Conservation (phyloP, 2,329 filamentous ascomycete species). For the Sclerotinia borealis region DNA sequence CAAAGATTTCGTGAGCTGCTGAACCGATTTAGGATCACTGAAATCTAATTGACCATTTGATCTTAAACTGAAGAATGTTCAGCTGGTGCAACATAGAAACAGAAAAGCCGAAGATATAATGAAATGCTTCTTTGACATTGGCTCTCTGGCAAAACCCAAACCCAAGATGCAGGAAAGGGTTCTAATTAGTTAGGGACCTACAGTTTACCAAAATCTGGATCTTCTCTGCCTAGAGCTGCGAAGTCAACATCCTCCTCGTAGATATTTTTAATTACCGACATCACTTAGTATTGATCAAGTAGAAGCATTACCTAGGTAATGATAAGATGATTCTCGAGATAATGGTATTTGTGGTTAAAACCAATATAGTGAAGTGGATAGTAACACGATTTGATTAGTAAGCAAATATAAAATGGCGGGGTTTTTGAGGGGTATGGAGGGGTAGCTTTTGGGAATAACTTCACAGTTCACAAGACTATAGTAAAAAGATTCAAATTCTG, state of each 20-base stretch:
- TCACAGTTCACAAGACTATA: neutral
- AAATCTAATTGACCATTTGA: slow-evolving; percentile 67
- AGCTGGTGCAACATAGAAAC: neutral
- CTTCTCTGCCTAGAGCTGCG: slow-evolving; percentile 50
- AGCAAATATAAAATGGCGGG: neutral
- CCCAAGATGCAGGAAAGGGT: neutral
- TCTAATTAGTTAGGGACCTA: slow-evolving; percentile 32
- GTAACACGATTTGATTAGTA: neutral
- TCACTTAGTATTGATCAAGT: slow-evolving; percentile 10
- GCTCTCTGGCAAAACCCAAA: neutral
- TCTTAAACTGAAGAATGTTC: slow-evolving; percentile 38
- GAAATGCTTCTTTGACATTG: neutral
- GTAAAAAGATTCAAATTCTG: too few relatives aligned
- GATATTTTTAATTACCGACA: slow-evolving; percentile 35
- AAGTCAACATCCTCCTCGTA: slow-evolving; percentile 59
- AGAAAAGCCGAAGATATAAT: neutral
- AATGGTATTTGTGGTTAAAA: neutral
- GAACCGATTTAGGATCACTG: slow-evolving; percentile 66
- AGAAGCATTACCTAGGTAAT: neutral
- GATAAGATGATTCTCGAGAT: neutral
- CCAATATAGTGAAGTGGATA: neutral
- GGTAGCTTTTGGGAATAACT: slow-evolving; percentile 1
- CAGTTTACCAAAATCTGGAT: slow-evolving; percentile 53
- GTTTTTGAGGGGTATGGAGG: slow-evolving; percentile 1
- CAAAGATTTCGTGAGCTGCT: slow-evolving; percentile 76